Evolutionary conservation across 352 stramenopile species (phyloP).

Genomic region (Phytophthora boehmeriae): DNA sequence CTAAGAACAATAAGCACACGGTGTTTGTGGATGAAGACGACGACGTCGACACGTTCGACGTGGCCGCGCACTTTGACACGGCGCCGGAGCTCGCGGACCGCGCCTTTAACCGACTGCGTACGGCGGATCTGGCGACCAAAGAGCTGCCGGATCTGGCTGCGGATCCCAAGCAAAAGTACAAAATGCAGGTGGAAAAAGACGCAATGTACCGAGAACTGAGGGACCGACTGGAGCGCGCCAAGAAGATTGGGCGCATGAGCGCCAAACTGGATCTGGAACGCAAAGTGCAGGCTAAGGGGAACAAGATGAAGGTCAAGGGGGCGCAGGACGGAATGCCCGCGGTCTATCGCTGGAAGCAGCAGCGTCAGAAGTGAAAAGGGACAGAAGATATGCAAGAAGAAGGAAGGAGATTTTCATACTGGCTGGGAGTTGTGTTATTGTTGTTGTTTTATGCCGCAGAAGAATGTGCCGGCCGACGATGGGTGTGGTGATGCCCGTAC

Average conservation of each 20-base stretch:
- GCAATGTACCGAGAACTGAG: constrained; percentile 70
- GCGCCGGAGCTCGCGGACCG: constrained; percentile 70
- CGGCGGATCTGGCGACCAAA: constrained; percentile 54
- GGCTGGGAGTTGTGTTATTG: constrained; percentile 1
- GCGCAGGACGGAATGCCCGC: constrained; percentile 70
- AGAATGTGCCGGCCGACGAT: constrained; percentile 6
- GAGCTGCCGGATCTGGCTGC: constrained; percentile 37
- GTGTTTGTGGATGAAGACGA: constrained; percentile 93
- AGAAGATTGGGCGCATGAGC: constrained; percentile 76
- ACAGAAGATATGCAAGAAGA: not conserved
- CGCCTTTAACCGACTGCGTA: constrained; percentile 79
- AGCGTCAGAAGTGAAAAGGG: constrained; percentile 78
- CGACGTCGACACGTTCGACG: constrained; percentile 88
- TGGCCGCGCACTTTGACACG: constrained; percentile 92
- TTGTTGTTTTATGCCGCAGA: constrained; percentile 15
- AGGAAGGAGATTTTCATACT: constrained; percentile 9
- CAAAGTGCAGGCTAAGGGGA: constrained; percentile 87
- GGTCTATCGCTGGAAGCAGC: constrained; percentile 90
- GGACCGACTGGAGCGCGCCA: constrained; percentile 67
- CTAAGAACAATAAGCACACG: constrained; percentile 91
- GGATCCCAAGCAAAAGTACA: constrained; percentile 51
- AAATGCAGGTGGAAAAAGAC: constrained; percentile 67
- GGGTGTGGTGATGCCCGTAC: constrained; percentile 33
- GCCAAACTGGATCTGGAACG: constrained; percentile 81
- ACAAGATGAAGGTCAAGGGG: constrained; percentile 79